Conservation (phyloP, 352 stramenopile genomes). For the Phytophthora sp. region DNA sequence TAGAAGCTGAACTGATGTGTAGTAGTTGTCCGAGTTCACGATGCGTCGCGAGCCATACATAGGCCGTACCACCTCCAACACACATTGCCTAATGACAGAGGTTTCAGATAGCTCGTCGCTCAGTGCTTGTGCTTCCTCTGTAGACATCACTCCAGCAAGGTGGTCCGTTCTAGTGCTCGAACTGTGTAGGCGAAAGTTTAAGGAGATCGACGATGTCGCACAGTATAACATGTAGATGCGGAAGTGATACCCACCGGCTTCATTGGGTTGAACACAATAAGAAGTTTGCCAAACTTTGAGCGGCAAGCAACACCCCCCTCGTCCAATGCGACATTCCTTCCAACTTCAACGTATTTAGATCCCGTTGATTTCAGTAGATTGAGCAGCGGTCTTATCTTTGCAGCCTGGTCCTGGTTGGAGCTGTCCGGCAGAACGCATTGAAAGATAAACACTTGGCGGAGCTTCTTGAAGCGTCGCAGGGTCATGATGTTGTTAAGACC, state of each 20-base stretch:
- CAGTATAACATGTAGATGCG: slow-evolving; percentile 40
- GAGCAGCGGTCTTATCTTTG: not conserved
- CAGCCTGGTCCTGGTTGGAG: not conserved
- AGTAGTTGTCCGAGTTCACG: slow-evolving; percentile 45
- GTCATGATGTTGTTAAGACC: slow-evolving; percentile 26
- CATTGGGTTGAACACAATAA: slow-evolving; percentile 11
- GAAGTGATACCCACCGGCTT: slow-evolving; percentile 46
- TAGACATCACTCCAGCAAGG: slow-evolving; percentile 8
- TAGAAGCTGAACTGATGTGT: slow-evolving; percentile 42
- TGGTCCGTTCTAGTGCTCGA: slow-evolving; percentile 26
- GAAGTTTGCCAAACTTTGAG: slow-evolving; percentile 13
- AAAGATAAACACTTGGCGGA: slow-evolving; percentile 29
- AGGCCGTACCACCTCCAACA: slow-evolving; percentile 34
- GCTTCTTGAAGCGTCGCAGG: slow-evolving; percentile 26
- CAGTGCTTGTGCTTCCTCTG: not conserved
- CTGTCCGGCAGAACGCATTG: not conserved
- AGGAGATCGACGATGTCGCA: slow-evolving; percentile 23
- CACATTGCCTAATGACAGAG: slow-evolving; percentile 21
- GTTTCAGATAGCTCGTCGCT: slow-evolving; percentile 7
- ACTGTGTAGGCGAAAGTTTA: slow-evolving; percentile 40
- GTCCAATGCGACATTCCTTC: not conserved
- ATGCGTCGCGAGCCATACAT: slow-evolving; percentile 27
- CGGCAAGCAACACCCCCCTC: slow-evolving; percentile 1
- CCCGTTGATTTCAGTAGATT: not conserved
- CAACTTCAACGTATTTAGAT: not conserved